Base-by-base conservation (phyloP, 2,329 filamentous ascomycete species). In the Paecilomyces sp. region DNA sequence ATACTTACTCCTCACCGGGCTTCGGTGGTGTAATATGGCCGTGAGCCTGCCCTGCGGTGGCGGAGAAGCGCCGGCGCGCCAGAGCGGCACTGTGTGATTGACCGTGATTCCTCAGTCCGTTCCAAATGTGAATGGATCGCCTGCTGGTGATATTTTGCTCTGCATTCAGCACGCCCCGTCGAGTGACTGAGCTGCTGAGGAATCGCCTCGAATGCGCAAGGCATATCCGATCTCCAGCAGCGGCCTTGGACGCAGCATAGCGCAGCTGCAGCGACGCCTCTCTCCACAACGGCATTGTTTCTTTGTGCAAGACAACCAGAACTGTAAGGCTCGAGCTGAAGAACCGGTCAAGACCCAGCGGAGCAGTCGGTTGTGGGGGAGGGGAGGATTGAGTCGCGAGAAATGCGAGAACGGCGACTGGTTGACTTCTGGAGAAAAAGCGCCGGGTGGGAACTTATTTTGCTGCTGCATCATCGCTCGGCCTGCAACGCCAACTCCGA, bases 11-110 rank as follows among this genome's bases (percentile, higher is more conserved):
- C 82, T 97, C 91, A 55, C 94, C 94, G 0, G 91, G 85, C 77
- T 92, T 93, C 1, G 94, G 93, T 31, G 89, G 84, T 59, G 87
- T 85, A 67, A 97, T 77, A 74, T 97, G 91, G 54, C 89, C 91
- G 75, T 99, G 94, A 56, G 74, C 78, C 58, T 78, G 75, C 59
- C 79, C 70, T 11, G 83, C 71, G 3, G 88, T 87, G 11, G 83
- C 84, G 51, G 88, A 89, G 73, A 97, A 94, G 58, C 73, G 74
- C 69, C 87, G 71, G 55, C 69, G 68, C 33, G 67, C 68, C 34
- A 62, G 57, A 47, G 69, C 67, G 57, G 70, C 63, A 58, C 64
- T 63, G 58, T 65, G 66, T 58, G 64, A 66, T 36, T 62, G 57
- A 51, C 54, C 56, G 18, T 55, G 57, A 24, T 33, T 34, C 24